Evolutionary conservation across 2,329 filamentous ascomycete species (phyloP), one percentile per base, ranked within the genome.

Genomic region (Fonsecaea pugnacius): DNA sequence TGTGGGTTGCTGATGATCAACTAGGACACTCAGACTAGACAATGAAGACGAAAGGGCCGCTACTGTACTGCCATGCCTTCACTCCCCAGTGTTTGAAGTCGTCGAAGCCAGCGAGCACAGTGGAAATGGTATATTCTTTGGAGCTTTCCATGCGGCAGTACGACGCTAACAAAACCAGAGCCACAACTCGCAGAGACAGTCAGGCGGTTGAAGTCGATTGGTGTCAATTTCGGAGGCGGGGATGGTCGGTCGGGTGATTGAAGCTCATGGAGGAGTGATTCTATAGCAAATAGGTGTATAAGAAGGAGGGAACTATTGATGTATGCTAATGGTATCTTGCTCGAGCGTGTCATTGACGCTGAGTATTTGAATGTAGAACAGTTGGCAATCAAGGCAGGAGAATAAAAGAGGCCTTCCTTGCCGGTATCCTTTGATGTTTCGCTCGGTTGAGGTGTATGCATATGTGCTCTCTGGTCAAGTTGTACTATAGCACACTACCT

Each of bases 21-120:
- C 16, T 33, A 67, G 65, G 16, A 9, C 55, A 33, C 58, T 60
- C 30, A 32, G 30, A 38, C 18, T 21, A 18, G 30, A 56, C 24
- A n/a, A 32, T n/a, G 48, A 12, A n/a, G 14, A 30, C 4, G 48
- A 35, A 16, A 35, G 18, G 35, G 63, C 43, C 33, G 61, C 55
- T 18, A 64, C 36, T 4, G 61, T 69, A 10, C 32, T 69, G 43
- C 60, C 59, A 21, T 58, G 56, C 12, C 60, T 70, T n/a, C 59
- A 70, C 54, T 65, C 67, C 3, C 46, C 58, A 40, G 53, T 65
- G 7, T 67, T 70, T 35, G 64, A 70, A 21, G 68, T 70, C 30
- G 59, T 69, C n/a, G 58, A 68, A 55, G 66, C 27, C 24, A 48
- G 33, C 12, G 62, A 69, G 14, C 66, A 67, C n/a, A 58, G 32